Conservation (phyloP, 106 monocot genomes). For the Platanthera zijinensis region DNA sequence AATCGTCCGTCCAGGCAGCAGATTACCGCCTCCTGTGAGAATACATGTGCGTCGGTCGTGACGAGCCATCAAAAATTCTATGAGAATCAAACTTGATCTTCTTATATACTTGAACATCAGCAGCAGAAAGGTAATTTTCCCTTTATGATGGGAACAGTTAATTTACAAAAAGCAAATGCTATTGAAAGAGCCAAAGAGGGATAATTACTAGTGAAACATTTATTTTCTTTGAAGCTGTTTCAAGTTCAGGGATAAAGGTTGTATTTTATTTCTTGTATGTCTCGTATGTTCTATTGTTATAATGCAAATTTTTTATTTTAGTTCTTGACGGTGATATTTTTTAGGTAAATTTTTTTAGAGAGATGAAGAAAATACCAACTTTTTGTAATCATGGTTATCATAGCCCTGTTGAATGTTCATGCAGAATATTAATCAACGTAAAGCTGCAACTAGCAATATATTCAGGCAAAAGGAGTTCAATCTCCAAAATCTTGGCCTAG, state of each 20-base stretch:
- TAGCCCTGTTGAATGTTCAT: slow-evolving; percentile 13
- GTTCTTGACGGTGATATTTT: background rate
- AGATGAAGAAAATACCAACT: background rate
- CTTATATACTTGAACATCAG: too few relatives aligned
- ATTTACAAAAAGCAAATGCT: too few relatives aligned
- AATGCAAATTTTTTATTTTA: background rate
- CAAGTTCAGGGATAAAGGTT: slow-evolving; percentile 95
- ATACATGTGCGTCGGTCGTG: too few relatives aligned
- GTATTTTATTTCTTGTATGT: slow-evolving; percentile 3
- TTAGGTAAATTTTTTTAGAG: background rate
- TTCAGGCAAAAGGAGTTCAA: slow-evolving; percentile 93
- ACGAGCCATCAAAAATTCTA: too few relatives aligned
- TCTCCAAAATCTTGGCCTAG: slow-evolving; percentile 85
- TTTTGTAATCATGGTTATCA: background rate
- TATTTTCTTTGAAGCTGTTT: slow-evolving; percentile 75
- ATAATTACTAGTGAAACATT: slow-evolving; percentile 67
- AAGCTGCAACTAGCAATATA: slow-evolving; percentile 62
- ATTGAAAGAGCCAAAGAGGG: too few relatives aligned
- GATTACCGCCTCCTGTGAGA: too few relatives aligned
- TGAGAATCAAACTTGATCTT: too few relatives aligned
- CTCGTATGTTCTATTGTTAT: background rate
- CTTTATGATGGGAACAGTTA: too few relatives aligned
- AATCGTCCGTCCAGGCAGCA: too few relatives aligned
- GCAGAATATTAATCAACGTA: slow-evolving; percentile 25
- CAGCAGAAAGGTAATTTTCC: too few relatives aligned